These are phyloP conservation scores for Elasticomyces elasticus DNA, from an alignment of 495 filamentous ascomycete genomes.

Conservation along the genomic window DNA sequence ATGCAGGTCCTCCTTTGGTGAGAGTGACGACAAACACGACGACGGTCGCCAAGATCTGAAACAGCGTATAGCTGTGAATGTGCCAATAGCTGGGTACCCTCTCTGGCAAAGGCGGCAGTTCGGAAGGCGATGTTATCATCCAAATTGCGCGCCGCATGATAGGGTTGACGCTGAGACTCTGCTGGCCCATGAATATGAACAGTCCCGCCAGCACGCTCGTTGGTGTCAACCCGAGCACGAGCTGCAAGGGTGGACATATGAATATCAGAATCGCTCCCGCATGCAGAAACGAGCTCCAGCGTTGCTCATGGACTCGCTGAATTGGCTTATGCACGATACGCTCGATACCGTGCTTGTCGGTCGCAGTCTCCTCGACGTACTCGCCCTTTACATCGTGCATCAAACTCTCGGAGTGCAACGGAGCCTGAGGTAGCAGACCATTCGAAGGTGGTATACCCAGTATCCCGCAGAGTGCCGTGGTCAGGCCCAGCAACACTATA, in stretches of 20 bases:
- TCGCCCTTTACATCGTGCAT: slow-evolving; percentile 38
- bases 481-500: slow-evolving; percentile 77
- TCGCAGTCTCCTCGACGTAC: slow-evolving; percentile 2
- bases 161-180: slow-evolving; percentile 54
- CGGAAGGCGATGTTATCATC: slow-evolving; percentile 61
- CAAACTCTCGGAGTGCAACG: slow-evolving; percentile 64
- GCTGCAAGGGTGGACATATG: slow-evolving; percentile 73
- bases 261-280: slow-evolving; percentile 75
- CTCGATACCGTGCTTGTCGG: slow-evolving; percentile 37
- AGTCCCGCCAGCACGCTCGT: slow-evolving; percentile 79
- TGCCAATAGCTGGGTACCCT: slow-evolving; percentile 41
- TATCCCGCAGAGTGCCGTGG: slow-evolving; percentile 71
- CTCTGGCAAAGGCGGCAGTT: slow-evolving; percentile 50
- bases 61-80: slow-evolving; percentile 57
- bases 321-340: slow-evolving; percentile 45
- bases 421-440: slow-evolving; percentile 68
- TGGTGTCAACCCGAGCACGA: slow-evolving; percentile 73
- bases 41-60: slow-evolving; percentile 70
- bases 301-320: slow-evolving; percentile 61
- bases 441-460: slow-evolving; percentile 87
- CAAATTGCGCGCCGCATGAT: slow-evolving; percentile 66
- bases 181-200: slow-evolving; percentile 88
- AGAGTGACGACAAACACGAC: slow-evolving; percentile 89
- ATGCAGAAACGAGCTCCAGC: slow-evolving; percentile 73
- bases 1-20: slow-evolving; percentile 82